A percentile compares a stretch with the other conserved stretches of the same genome.
phyloP scores from a whole-genome alignment of 257 asterid species.

The Linderniella brevidens region DNA sequence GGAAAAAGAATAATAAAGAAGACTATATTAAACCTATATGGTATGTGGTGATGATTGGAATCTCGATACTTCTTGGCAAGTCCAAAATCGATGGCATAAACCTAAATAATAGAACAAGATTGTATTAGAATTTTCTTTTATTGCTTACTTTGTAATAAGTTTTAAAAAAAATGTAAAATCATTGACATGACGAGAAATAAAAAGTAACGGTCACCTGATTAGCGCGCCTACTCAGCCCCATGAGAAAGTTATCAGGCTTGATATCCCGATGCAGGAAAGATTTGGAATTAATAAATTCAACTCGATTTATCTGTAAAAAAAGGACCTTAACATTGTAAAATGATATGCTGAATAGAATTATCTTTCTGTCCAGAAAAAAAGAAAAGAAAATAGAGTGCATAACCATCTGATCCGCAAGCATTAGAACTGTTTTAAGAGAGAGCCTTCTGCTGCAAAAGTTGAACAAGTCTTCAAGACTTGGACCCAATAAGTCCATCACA shows the following conservation, averaged over 20 bases:
- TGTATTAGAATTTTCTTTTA: too few species aligned
- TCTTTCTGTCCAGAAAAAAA: neutral
- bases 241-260: conserved; percentile 5
- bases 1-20: neutral
- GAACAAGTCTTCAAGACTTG: conserved; percentile 86
- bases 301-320: conserved; percentile 6
- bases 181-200: neutral
- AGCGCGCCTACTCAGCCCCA: conserved; percentile 20
- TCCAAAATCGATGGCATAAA: conserved; percentile 75
- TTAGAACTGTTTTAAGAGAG: conserved; percentile 79
- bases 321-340: neutral
- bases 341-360: neutral
- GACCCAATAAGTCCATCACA: conserved; percentile 84
- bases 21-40: conserved; percentile 38
- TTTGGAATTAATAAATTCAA: conserved; percentile 3
- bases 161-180: neutral
- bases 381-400: conserved; percentile 3
- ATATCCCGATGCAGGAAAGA: conserved; percentile 7
- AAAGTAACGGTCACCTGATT: conserved; percentile 40
- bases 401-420: conserved; percentile 94
- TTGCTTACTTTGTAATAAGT: conserved; percentile 4
- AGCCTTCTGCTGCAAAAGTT: conserved; percentile 78
- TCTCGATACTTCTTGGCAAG: conserved; percentile 84
- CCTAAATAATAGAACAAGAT: conserved; percentile 21
- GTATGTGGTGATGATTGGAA: conserved; percentile 77